phyloP scores from a whole-genome alignment of 441 rosid species.

The Bocquillonia castaneifolia region DNA sequence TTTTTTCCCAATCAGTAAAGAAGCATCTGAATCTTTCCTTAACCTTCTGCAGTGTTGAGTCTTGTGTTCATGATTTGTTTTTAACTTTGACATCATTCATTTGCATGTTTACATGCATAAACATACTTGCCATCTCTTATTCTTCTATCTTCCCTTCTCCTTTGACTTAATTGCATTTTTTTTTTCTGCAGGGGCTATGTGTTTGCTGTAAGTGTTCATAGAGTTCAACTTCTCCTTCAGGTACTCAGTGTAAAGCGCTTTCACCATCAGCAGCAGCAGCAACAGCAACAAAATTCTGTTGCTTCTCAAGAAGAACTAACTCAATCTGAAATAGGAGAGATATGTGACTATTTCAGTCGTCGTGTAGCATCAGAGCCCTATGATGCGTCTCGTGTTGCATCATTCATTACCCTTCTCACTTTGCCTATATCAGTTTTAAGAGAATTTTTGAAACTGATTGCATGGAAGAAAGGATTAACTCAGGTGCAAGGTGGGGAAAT shows the following conservation, averaged over 20 bases:
- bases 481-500: slow-evolving; percentile 77
- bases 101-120: neutral
- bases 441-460: slow-evolving; percentile 90
- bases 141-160: slow-evolving; percentile 8
- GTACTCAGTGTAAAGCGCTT: slow-evolving; percentile 93
- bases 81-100: neutral
- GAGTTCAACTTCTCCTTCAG: slow-evolving; percentile 98
- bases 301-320: slow-evolving; percentile 78
- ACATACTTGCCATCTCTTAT: neutral
- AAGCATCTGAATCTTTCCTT: neutral
- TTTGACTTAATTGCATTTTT: slow-evolving; percentile 17
- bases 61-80: neutral
- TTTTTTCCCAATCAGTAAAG: neutral
- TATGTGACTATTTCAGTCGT: slow-evolving; percentile 97
- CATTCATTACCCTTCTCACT: slow-evolving; percentile 97
- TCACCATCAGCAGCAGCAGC: slow-evolving; percentile 86
- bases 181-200: slow-evolving; percentile 78
- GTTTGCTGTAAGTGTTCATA: slow-evolving; percentile 90
- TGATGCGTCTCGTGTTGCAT: slow-evolving; percentile 98
- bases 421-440: slow-evolving; percentile 85
- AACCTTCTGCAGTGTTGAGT: neutral
- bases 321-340: slow-evolving; percentile 82
- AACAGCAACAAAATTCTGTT: slow-evolving; percentile 55
- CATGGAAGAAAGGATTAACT: slow-evolving; percentile 90
- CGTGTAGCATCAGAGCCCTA: slow-evolving; percentile 98